A percentile compares a stretch with the other conserved stretches of the same genome.
phyloP scores from a whole-genome alignment of 1,284 basidiomycete genomes.

The Malassezia yamatoensis region DNA sequence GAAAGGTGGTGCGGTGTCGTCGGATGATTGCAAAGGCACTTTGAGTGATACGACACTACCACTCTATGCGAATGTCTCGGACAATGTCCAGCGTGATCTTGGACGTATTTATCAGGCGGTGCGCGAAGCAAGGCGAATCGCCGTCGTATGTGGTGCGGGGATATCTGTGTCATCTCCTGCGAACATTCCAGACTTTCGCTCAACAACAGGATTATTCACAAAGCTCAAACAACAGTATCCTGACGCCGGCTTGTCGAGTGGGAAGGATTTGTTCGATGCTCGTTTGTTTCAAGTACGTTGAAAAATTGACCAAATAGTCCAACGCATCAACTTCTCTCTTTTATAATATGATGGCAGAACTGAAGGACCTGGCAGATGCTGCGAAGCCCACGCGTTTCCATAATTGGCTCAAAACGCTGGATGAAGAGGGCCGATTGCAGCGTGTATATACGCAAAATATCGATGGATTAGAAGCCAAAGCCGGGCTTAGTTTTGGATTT shows the following conservation, averaged over 20 bases:
- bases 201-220: constrained; percentile 69
- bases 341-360: constrained; percentile 83
- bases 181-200: constrained; percentile 86
- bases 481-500: constrained; percentile 56
- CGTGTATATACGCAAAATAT: constrained; percentile 92
- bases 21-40: too few species aligned
- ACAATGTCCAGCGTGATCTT: constrained; percentile 32
- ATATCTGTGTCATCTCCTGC: constrained; percentile 67
- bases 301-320: constrained; percentile 17
- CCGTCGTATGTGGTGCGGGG: constrained; percentile 83
- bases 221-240: constrained; percentile 66
- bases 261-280: constrained; percentile 83
- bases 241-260: constrained; percentile 59
- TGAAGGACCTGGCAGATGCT: constrained; percentile 68
- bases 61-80: constrained; percentile 4
- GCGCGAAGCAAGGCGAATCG: constrained; percentile 66
- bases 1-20: neutral
- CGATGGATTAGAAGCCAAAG: constrained; percentile 74
- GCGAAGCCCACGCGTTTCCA: constrained; percentile 79
- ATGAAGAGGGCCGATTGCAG: constrained; percentile 70
- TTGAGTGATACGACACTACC: neutral
- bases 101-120: constrained; percentile 52
- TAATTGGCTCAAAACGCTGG: constrained; percentile 72
- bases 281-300: constrained; percentile 70
- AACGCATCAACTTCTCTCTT: constrained; percentile 69